Evolutionary conservation across 2,329 filamentous ascomycete genomes (phyloP), one percentile per base, ranked within the genome.

Genomic region (Aspergillus alliaceus): DNA sequence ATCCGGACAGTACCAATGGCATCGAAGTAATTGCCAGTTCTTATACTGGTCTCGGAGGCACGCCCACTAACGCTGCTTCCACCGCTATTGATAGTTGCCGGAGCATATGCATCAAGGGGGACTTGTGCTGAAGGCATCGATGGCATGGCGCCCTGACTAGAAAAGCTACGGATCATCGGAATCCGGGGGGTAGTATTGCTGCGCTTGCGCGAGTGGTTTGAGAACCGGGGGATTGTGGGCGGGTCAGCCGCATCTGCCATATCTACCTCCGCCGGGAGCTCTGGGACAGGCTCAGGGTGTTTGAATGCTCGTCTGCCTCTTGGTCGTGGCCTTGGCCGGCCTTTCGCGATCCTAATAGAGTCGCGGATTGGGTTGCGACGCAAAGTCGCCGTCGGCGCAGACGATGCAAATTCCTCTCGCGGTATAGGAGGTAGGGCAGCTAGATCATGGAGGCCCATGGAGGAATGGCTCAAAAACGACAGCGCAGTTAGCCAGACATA

Each of bases 401-500:
- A 70, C 47, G 70, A 63, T 8, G 57, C 59, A 50, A 63, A 65
- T 57, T 77, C 71, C 57, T 74, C 69, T 62, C 72, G 68, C 5
- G 83, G 80, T 22, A 81, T 77, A 6, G 84, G 82, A n/a, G 82
- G 84, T 20, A 83, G 74, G 14, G 84, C 72, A 3, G 88, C 79
- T 15, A 92, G 85, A 52, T 95, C 90, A 2, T 91, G 90, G 5
- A 93, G 83, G 1, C 89, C 87, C 67, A 93, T 89, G 15, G 89
- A 86, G 1, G 93, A 96, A 71, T 97, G 92, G 12, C 93, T 93
- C 31, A 99, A 82, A 84, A 98, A 99, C 0, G 93, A 96, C 20
- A 99, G 80, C 1, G 95, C 91, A 20, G 91, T 97, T 57, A 99
- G 80, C 95, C 95, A 99, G 49, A 97, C 79, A 69, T 96, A 96